Evolutionary conservation across 2,329 filamentous ascomycete species (phyloP).

Genomic region (Aspergillus sp.): DNA sequence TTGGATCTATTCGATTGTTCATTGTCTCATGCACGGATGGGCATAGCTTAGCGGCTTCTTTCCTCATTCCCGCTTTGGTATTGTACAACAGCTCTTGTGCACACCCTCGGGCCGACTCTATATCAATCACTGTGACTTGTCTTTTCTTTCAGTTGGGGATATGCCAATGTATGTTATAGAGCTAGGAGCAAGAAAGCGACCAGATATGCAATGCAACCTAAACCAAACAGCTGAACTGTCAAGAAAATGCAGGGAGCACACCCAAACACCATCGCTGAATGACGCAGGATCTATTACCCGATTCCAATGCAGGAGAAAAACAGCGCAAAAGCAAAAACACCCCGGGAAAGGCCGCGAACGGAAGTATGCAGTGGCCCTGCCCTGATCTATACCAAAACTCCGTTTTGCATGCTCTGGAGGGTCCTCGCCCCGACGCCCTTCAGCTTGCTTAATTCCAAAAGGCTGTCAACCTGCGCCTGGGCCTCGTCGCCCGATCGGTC

Average conservation of each 20-base stretch:
- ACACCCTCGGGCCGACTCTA: too few relatives aligned
- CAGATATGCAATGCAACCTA: too few relatives aligned
- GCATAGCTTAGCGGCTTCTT: background rate
- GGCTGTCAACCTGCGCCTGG: conserved; percentile 26
- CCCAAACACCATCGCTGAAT: conserved; percentile 21
- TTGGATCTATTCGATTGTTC: too few relatives aligned
- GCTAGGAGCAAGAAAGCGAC: too few relatives aligned
- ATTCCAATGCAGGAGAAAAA: background rate
- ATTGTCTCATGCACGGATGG: too few relatives aligned
- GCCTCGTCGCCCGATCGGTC: conserved; percentile 12
- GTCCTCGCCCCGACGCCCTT: conserved; percentile 38
- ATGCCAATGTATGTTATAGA: too few relatives aligned
- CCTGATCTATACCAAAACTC: conserved; percentile 26
- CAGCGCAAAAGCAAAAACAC: conserved; percentile 5
- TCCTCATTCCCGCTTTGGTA: conserved; percentile 7
- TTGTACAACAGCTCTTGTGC: background rate
- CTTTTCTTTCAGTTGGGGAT: background rate
- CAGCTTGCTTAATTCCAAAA: conserved; percentile 33
- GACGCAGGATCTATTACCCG: conserved; percentile 8
- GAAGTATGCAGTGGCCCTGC: conserved; percentile 6
- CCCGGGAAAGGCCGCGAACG: conserved; percentile 4
- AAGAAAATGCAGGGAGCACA: conserved; percentile 11
- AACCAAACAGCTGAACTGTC: background rate
- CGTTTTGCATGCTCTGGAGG: conserved; percentile 40
- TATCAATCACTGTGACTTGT: background rate